phyloP scores from a whole-genome alignment of 345 rosid genomes.

The Trapa incisa region DNA sequence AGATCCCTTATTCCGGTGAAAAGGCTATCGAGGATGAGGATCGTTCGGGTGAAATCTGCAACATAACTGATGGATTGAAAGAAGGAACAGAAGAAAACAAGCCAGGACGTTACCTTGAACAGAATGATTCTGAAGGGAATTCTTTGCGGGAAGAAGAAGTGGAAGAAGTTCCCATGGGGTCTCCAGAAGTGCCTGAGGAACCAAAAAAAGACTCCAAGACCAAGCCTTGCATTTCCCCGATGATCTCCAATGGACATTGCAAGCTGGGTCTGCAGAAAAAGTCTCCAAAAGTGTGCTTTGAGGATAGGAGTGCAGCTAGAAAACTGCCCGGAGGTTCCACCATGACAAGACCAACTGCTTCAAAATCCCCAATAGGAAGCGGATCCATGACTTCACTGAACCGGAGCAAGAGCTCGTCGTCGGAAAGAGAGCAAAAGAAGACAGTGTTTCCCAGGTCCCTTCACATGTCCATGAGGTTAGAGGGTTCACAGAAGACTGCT shows the following conservation, averaged over 20 bases:
- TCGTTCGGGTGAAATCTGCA: conserved; percentile 6
- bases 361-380: conserved; percentile 14
- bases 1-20: conserved; percentile 22
- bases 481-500: conserved; percentile 18
- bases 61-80: conserved; percentile 10
- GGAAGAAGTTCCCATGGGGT: conserved; percentile 10
- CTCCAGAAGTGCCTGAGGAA: conserved; percentile 15
- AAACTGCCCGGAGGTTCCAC: conserved; percentile 16
- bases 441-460: conserved; percentile 51
- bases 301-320: conserved; percentile 14
- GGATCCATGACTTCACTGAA: background rate
- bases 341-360: conserved; percentile 27
- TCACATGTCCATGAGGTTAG: conserved; percentile 55
- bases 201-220: conserved; percentile 15
- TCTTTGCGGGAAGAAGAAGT: conserved; percentile 15
- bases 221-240: conserved; percentile 5
- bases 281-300: conserved; percentile 39
- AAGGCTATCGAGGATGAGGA: conserved; percentile 23
- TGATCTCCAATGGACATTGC: conserved; percentile 18
- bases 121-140: conserved; percentile 18
- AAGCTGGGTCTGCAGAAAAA: conserved; percentile 20
- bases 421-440: conserved; percentile 33
- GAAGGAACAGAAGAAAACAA: background rate
- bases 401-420: conserved; percentile 14
- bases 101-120: conserved; percentile 4